phyloP scores from a whole-genome alignment of 2,329 filamentous ascomycete species.

The Dichotomopilus funicola region DNA sequence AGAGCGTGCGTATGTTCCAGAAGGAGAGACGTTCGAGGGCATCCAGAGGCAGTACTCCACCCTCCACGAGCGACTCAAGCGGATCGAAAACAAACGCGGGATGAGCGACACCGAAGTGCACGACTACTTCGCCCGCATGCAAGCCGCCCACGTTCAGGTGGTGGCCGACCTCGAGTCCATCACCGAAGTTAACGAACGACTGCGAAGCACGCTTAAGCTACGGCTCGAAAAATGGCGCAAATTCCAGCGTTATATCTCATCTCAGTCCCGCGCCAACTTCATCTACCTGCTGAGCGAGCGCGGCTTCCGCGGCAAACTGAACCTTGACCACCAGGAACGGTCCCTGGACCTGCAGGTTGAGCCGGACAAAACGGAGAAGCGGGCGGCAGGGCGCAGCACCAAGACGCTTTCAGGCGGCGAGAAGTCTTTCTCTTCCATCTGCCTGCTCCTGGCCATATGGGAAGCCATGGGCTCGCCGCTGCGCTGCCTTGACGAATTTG shows the following conservation, averaged over 20 bases:
- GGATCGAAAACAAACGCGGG: conserved; percentile 52
- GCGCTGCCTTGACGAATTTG: conserved; percentile 93
- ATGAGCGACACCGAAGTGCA: conserved; percentile 60
- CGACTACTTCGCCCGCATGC: conserved; percentile 37
- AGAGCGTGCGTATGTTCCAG: conserved; percentile 54
- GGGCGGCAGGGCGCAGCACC: conserved; percentile 68
- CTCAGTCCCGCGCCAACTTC: conserved; percentile 80
- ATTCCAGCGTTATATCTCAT: conserved; percentile 80
- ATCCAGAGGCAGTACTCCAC: conserved; percentile 49
- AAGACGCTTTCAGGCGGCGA: conserved; percentile 93
- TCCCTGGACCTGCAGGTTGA: conserved; percentile 72
- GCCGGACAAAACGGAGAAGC: conserved; percentile 62
- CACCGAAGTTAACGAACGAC: conserved; percentile 32
- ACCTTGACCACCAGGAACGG: conserved; percentile 69
- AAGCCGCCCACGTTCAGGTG: conserved; percentile 36
- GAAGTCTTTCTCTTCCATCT: conserved; percentile 97
- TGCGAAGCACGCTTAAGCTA: conserved; percentile 56
- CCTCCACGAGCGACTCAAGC: conserved; percentile 52
- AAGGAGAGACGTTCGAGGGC: conserved; percentile 55
- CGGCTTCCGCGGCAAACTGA: conserved; percentile 75
- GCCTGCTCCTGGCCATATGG: conserved; percentile 87
- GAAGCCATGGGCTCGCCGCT: conserved; percentile 97
- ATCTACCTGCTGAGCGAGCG: conserved; percentile 83
- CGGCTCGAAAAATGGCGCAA: conserved; percentile 70
- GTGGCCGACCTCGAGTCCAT: conserved; percentile 40